Evolutionary conservation across 2,329 filamentous ascomycete species (phyloP).

Genomic region (Epichloe uncinata): DNA sequence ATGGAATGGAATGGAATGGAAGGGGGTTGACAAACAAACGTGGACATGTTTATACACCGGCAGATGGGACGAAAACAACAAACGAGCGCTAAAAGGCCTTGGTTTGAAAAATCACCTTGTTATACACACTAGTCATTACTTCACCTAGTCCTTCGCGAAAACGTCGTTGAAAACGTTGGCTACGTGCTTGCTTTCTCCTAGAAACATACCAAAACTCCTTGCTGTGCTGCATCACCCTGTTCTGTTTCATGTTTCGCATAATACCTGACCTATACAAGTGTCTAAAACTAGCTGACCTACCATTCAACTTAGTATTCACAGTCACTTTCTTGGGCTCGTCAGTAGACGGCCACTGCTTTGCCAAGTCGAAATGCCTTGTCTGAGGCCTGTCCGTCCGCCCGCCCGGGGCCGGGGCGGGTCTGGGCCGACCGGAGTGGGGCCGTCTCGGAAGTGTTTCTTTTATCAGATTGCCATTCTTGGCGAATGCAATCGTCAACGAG

Average conservation of each 20-base stretch:
- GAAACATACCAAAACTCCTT: neutral
- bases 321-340: constrained; percentile 1
- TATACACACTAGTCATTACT: neutral
- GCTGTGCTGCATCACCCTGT: neutral
- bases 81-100: no score
- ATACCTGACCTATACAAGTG: neutral
- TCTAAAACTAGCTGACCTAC: no score
- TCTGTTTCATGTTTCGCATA: neutral
- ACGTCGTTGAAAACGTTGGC: no score
- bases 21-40: no score
- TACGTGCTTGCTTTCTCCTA: no score
- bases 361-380: constrained; percentile 24
- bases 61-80: no score
- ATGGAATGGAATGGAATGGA: no score
- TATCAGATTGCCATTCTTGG: constrained; percentile 46
- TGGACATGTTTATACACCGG: no score
- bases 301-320: no score
- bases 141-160: neutral
- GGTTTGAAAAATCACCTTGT: no score
- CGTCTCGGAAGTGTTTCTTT: constrained; percentile 3
- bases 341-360: constrained; percentile 24
- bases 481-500: constrained; percentile 89
- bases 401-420: neutral
- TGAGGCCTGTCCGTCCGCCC: constrained; percentile 12
- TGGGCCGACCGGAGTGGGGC: constrained; percentile 1